Percentiles rank a stretch among this genome's conserved stretches.
These are phyloP conservation scores for Fusarium sp. DNA, from an alignment of 2,329 filamentous ascomycete species.

Conservation along the genomic window DNA sequence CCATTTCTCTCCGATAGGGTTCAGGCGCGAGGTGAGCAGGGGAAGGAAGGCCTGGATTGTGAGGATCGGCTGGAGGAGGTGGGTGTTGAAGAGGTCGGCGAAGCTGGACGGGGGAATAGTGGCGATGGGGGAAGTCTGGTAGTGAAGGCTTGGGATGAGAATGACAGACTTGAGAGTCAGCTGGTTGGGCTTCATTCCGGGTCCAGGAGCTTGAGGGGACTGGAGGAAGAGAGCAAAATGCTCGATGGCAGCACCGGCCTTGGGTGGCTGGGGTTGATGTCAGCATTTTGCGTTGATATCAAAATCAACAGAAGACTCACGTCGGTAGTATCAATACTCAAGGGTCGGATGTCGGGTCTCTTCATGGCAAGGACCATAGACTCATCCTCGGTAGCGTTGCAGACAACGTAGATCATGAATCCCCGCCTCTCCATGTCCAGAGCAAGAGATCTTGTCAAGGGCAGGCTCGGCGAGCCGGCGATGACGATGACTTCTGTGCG, in stretches of 20 bases:
- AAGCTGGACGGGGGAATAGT: constrained; percentile 86
- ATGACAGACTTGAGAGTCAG: constrained; percentile 83
- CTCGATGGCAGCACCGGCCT: constrained; percentile 74
- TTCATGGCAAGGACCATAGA: constrained; percentile 78
- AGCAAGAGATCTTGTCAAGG: constrained; percentile 84
- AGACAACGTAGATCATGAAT: constrained; percentile 93
- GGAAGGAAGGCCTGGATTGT: constrained; percentile 91
- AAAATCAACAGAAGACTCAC: constrained; percentile 57
- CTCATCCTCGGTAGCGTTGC: constrained; percentile 87
- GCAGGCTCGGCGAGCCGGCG: constrained; percentile 86
- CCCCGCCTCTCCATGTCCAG: constrained; percentile 90
- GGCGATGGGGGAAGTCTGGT: constrained; percentile 84
- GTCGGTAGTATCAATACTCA: constrained; percentile 86
- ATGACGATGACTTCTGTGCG: constrained; percentile 88
- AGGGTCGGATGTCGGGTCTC: constrained; percentile 82
- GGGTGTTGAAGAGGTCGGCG: constrained; percentile 91
- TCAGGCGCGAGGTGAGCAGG: constrained; percentile 72
- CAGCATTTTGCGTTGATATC: constrained; percentile 1
- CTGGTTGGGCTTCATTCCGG: constrained; percentile 79
- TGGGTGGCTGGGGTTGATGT: constrained; percentile 66
- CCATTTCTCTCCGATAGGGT: constrained; percentile 61
- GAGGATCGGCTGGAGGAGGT: constrained; percentile 88
- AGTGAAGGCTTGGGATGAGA: constrained; percentile 83
- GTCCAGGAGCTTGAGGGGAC: constrained; percentile 78
- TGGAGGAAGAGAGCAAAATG: constrained; percentile 78